Percentiles rank a stretch among this genome's conserved stretches.
phyloP scores from a whole-genome alignment of 2,329 filamentous ascomycete species.

The Botrytis fragariae region DNA sequence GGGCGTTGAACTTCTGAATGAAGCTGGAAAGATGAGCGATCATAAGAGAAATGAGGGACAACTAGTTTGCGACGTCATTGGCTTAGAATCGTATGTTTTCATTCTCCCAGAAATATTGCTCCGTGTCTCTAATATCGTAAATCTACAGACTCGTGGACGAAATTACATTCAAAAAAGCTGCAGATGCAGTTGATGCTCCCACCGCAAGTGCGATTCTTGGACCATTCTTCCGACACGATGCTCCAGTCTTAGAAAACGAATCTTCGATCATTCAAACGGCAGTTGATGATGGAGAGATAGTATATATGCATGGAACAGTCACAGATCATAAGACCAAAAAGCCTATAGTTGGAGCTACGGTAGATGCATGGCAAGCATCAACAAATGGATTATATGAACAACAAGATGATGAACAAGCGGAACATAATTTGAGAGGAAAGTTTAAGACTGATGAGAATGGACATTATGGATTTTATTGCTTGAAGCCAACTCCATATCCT shows the following conservation, averaged over 20 bases:
- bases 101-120: not conserved
- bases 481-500: slow-evolving; percentile 45
- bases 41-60: slow-evolving; percentile 63
- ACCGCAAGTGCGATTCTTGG: slow-evolving; percentile 57
- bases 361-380: slow-evolving; percentile 65
- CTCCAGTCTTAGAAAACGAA: slow-evolving; percentile 54
- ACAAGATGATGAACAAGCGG: slow-evolving; percentile 59
- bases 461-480: slow-evolving; percentile 51
- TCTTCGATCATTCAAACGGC: slow-evolving; percentile 50
- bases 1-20: slow-evolving; percentile 56
- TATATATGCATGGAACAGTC: slow-evolving; percentile 58
- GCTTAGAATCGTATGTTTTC: slow-evolving; percentile 54
- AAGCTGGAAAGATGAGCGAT: slow-evolving; percentile 61
- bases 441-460: slow-evolving; percentile 59
- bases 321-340: slow-evolving; percentile 53
- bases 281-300: slow-evolving; percentile 48
- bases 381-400: slow-evolving; percentile 60
- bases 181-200: slow-evolving; percentile 45
- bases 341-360: slow-evolving; percentile 53
- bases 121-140: not conserved
- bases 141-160: slow-evolving; percentile 42
- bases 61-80: slow-evolving; percentile 60
- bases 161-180: slow-evolving; percentile 33
- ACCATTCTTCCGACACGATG: slow-evolving; percentile 62
- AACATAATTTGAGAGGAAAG: slow-evolving; percentile 61